Percentiles rank a stretch among this genome's conserved stretches.
phyloP scores from a whole-genome alignment of 352 stramenopile genomes.

The Pythium aristosporum region DNA sequence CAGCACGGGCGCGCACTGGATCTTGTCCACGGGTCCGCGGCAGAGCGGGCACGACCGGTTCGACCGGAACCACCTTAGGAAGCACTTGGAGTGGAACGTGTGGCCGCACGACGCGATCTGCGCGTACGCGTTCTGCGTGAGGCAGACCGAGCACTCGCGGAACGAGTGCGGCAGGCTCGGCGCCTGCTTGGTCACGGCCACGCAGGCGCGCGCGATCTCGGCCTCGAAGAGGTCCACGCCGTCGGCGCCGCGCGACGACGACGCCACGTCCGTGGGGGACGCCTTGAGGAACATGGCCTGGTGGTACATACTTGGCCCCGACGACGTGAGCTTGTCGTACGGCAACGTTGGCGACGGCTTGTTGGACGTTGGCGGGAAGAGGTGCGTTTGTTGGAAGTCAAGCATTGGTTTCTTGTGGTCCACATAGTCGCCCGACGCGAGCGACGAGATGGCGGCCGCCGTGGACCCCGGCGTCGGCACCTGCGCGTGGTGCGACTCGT shows the following conservation, averaged over 20 bases:
- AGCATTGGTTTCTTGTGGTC: background rate
- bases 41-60: conserved; percentile 79
- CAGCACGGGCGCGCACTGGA: conserved; percentile 50
- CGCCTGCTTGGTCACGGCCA: conserved; percentile 45
- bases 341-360: background rate
- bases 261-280: too few species aligned
- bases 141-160: conserved; percentile 72
- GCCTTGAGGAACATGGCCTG: background rate
- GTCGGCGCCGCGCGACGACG: conserved; percentile 9
- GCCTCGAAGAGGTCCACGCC: conserved; percentile 64
- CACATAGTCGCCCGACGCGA: conserved; percentile 20
- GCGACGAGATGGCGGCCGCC: conserved; percentile 34
- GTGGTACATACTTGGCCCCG: background rate
- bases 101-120: conserved; percentile 70
- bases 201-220: conserved; percentile 62
- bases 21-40: conserved; percentile 54
- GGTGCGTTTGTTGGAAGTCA: background rate
- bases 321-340: conserved; percentile 15
- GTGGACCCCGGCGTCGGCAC: conserved; percentile 15
- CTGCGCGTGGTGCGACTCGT: conserved; percentile 46
- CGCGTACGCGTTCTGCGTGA: conserved; percentile 67
- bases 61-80: conserved; percentile 72
- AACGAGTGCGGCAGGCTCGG: conserved; percentile 51
- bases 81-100: conserved; percentile 79
- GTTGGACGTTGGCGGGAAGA: background rate